phyloP scores from a whole-genome alignment of 352 stramenopile species.

The Phytophthora idaei region DNA sequence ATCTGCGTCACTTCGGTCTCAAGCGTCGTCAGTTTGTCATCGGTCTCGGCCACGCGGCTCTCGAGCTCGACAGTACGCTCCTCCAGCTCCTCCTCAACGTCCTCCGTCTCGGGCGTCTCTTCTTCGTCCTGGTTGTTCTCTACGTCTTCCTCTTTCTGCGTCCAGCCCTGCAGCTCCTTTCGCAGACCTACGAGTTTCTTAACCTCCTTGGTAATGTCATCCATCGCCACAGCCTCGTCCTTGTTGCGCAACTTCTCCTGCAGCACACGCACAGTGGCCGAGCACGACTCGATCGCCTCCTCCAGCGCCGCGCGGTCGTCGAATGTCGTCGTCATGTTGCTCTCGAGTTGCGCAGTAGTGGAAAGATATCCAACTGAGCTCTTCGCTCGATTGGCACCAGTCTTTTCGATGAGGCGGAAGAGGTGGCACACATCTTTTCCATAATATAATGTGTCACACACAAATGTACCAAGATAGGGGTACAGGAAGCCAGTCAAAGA shows the following conservation, averaged over 20 bases:
- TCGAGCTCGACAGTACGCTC: slow-evolving; percentile 20
- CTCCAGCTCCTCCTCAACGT: slow-evolving; percentile 22
- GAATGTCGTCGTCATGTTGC: slow-evolving; percentile 48
- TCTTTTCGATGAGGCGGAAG: slow-evolving; percentile 17
- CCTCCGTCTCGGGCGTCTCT: slow-evolving; percentile 16
- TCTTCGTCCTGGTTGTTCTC: slow-evolving; percentile 24
- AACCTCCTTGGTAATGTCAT: slow-evolving; percentile 61
- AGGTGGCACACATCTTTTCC: slow-evolving; percentile 6
- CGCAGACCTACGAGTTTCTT: slow-evolving; percentile 62
- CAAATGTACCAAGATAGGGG: slow-evolving; percentile 9
- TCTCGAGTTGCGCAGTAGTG: background rate
- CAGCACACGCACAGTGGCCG: slow-evolving; percentile 54
- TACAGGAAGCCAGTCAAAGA: slow-evolving; percentile 28
- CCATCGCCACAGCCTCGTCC: slow-evolving; percentile 43
- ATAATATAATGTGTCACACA: background rate
- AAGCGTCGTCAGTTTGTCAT: slow-evolving; percentile 34
- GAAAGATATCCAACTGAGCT: slow-evolving; percentile 32
- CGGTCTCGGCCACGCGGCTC: slow-evolving; percentile 27
- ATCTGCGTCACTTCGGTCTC: slow-evolving; percentile 46
- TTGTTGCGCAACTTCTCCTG: slow-evolving; percentile 62
- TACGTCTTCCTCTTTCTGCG: slow-evolving; percentile 29
- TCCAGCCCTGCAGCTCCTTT: slow-evolving; percentile 74
- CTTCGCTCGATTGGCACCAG: slow-evolving; percentile 25
- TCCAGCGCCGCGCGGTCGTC: slow-evolving; percentile 48
- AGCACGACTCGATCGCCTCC: slow-evolving; percentile 61